Conservation (phyloP, 176 grass and related monocot genomes). For the Phyllostachys edulis region DNA sequence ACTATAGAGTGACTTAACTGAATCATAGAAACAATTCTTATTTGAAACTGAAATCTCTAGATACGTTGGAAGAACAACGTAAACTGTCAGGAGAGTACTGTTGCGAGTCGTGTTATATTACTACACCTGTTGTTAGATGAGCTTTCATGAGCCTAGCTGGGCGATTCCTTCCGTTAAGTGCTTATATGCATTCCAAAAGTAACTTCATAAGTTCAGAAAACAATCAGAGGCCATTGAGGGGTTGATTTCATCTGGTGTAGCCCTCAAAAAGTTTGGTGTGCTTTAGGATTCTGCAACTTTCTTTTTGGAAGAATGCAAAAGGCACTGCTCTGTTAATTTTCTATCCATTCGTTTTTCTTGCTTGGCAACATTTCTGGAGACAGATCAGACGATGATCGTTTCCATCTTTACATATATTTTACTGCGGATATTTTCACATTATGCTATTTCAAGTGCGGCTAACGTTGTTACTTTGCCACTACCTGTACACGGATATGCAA, state of each 20-base stretch:
- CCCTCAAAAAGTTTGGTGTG: neutral
- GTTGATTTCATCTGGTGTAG: neutral
- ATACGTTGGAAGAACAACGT: neutral
- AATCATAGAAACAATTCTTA: neutral
- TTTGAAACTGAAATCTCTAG: neutral
- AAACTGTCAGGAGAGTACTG: neutral
- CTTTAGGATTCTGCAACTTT: neutral
- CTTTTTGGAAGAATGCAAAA: neutral
- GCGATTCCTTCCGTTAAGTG: neutral
- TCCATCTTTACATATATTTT: neutral
- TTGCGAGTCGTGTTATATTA: neutral
- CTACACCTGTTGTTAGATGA: neutral
- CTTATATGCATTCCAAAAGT: neutral
- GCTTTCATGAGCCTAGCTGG: conserved; percentile 5
- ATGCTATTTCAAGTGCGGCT: neutral
- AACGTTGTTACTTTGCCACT: neutral
- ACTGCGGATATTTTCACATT: neutral
- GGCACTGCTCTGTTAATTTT: neutral
- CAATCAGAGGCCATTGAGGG: neutral
- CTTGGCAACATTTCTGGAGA: neutral
- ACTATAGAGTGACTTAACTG: neutral
- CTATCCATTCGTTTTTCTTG: neutral
- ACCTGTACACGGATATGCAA: no score
- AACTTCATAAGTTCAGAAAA: neutral
- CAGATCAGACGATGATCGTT: neutral